phyloP scores from a whole-genome alignment of 441 rosid genomes.

The Croton setiger region DNA sequence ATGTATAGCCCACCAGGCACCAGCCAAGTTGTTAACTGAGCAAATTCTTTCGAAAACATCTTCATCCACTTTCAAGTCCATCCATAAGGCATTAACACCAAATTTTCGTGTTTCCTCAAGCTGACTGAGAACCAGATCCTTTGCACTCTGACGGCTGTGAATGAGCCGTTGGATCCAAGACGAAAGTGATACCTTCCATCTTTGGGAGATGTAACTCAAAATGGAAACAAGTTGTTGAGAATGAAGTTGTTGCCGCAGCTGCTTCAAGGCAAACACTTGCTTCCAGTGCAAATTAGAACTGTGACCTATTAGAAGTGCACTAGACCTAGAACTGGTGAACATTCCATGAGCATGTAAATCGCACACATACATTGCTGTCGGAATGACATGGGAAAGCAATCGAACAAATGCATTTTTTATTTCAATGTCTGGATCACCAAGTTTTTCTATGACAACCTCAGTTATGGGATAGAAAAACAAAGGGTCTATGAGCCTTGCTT shows the following conservation, averaged over 20 bases:
- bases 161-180: conserved; percentile 89
- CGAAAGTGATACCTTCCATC: conserved; percentile 93
- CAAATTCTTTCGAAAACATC: conserved; percentile 71
- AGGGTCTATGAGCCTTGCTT: conserved; percentile 68
- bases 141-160: conserved; percentile 51
- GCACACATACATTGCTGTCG: conserved; percentile 53
- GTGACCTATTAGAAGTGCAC: conserved; percentile 40
- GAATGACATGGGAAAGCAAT: conserved; percentile 74
- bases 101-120: conserved; percentile 57
- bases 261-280: conserved; percentile 87
- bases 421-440: conserved; percentile 79
- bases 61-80: conserved; percentile 61
- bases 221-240: conserved; percentile 94
- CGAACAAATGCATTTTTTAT: conserved; percentile 63
- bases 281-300: conserved; percentile 76
- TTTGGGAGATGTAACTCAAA: conserved; percentile 92
- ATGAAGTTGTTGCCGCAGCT: conserved; percentile 66
- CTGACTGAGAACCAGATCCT: conserved; percentile 46
- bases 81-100: conserved; percentile 43
- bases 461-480: conserved; percentile 52
- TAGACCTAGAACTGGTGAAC: conserved; percentile 42
- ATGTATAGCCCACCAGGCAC: conserved; percentile 99
- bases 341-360: conserved; percentile 54
- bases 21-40: conserved; percentile 79
- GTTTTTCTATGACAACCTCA: conserved; percentile 71